Conservation (phyloP, 208 protist genomes). For the Crithidia fasciculata region DNA sequence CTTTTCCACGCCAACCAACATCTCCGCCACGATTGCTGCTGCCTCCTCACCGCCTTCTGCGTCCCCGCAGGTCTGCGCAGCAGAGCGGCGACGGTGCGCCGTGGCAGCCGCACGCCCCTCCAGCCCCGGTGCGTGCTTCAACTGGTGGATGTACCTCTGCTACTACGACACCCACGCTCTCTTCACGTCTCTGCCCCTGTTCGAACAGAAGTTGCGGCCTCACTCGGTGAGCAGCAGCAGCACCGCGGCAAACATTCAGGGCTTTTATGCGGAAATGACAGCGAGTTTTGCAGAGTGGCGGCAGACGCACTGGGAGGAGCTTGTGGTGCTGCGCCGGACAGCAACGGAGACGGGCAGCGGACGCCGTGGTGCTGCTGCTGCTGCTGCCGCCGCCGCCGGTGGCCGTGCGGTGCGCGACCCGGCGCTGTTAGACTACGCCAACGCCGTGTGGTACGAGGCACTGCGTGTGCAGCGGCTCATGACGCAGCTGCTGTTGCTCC, state of each 20-base stretch:
- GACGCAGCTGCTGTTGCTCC: conserved; percentile 42
- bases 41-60: not conserved
- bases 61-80: not conserved
- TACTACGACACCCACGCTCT: conserved; percentile 33
- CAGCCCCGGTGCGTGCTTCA: conserved; percentile 24
- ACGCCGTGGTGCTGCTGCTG: not conserved
- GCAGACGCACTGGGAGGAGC: conserved; percentile 35
- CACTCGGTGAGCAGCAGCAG: conserved; percentile 1
- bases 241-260: no score
- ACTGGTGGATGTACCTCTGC: conserved; percentile 40
- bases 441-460: conserved; percentile 58
- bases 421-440: conserved; percentile 25
- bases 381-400: not conserved
- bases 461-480: conserved; percentile 75
- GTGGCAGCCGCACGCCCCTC: conserved; percentile 8
- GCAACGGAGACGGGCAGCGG: not conserved
- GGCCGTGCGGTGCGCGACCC: conserved; percentile 21
- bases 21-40: no score
- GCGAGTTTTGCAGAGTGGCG: conserved; percentile 38
- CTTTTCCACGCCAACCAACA: no score
- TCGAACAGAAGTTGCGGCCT: conserved; percentile 32
- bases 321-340: conserved; percentile 23
- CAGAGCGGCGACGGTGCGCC: conserved; percentile 18
- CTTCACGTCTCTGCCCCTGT: conserved; percentile 30
- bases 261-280: conserved; percentile 38